These are phyloP conservation scores for Suhomyces emberorum DNA, from an alignment of 805 yeast species.

Conservation along the genomic window DNA sequence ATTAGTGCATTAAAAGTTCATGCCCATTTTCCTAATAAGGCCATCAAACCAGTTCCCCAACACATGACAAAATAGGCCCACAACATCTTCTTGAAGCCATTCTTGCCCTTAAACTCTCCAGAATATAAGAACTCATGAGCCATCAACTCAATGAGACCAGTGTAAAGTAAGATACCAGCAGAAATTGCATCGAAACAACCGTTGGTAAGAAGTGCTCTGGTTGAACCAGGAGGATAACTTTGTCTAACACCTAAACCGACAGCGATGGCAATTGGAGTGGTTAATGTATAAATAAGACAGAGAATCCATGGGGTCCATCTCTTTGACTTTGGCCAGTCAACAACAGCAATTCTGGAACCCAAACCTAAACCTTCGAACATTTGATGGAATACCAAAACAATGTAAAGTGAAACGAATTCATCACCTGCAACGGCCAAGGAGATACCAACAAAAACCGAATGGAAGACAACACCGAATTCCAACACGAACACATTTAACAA, in stretches of 20 bases:
- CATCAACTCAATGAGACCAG: constrained; percentile 37
- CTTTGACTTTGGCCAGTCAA: constrained; percentile 48
- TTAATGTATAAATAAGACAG: constrained; percentile 26
- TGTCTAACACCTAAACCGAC: constrained; percentile 35
- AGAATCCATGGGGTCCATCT: constrained; percentile 48
- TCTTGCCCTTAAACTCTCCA: constrained; percentile 60
- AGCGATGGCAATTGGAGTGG: constrained; percentile 35
- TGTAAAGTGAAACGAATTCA: constrained; percentile 67
- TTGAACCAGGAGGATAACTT: constrained; percentile 31
- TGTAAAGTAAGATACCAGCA: constrained; percentile 34
- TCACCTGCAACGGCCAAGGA: constrained; percentile 76
- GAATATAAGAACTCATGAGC: constrained; percentile 38
- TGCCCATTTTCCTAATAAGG: constrained; percentile 74
- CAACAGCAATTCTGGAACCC: constrained; percentile 69
- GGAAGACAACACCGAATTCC: constrained; percentile 81
- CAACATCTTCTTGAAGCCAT: constrained; percentile 49
- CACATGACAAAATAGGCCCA: constrained; percentile 53
- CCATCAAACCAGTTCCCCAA: constrained; percentile 75
- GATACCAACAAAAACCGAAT: constrained; percentile 78
- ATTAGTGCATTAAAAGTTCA: constrained; percentile 18
- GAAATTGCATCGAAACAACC: constrained; percentile 36
- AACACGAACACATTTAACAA: constrained; percentile 55
- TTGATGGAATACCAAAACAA: constrained; percentile 74
- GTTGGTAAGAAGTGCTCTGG: constrained; percentile 29
- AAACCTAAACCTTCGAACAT: constrained; percentile 84